Base-by-base conservation (phyloP, 345 rosid genomes). In the Aethionema arabicum region DNA sequence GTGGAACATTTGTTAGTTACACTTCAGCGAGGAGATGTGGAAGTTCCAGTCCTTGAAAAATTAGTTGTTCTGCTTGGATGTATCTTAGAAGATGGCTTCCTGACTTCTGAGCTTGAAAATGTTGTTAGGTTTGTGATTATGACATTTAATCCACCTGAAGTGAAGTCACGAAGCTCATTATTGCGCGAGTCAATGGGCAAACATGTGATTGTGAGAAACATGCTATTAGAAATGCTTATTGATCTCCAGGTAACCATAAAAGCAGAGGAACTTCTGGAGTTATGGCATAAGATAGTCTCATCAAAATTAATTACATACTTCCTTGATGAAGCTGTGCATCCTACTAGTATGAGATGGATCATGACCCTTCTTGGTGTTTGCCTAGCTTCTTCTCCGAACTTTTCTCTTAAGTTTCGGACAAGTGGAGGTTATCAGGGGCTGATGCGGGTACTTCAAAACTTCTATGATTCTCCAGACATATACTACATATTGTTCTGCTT, bases 331-430 rank as follows among this genome's bases (percentile, higher is more conserved):
- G 92, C 97, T 80, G 97, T 83, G 45, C 99, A 95, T 83, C 97
- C 99, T 72, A 90, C 99, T 8, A 90, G 96, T 55, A 95, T 95
- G 97, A 88, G 99, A 83, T 88, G 99, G 97, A 86, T 95, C 78
- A 86, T 90, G 97, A 95, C 99, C 61, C 92, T 95, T 65, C 96
- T 95, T 39, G 99, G 99, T 47, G 95, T 83, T 53, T 86, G 88
- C 77, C 87, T 95, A 64, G 82, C 91, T 63, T 83, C 96, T 77
- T 95, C 99, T 65, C 85, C 90, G 37, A 93, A 96, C 59, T 93
- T 93, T 82, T 80, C 92, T 27, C 90, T 90, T 14, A 90, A 85
- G 61, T 93, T 93, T 76, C 97, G 96, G 56, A 78, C 92, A 6
- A 83, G 97, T 74, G 96, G 97, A 74, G 87, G 99, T 69, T 93